These are phyloP conservation scores for Coemansia sp. DNA, from an alignment of 192 early-diverging fungal genomes.

Conservation along the genomic window DNA sequence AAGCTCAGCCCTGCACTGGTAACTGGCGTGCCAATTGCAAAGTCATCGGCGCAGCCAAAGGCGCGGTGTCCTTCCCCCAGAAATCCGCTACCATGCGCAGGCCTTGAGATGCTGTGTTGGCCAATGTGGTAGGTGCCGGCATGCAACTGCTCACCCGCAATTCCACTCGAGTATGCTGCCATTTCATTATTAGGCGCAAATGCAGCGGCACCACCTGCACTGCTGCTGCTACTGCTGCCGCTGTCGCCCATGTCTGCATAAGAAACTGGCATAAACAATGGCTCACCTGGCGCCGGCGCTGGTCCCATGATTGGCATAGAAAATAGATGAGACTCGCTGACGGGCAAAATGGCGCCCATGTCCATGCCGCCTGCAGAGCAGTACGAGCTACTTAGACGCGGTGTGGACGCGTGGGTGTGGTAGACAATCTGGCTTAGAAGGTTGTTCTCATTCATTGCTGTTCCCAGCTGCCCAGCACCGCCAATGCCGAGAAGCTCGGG, in stretches of 20 bases:
- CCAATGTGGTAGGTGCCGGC: neutral
- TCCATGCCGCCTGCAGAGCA: neutral
- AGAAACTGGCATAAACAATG: conserved; percentile 23
- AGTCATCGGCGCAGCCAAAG: neutral
- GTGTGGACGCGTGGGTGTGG: neutral
- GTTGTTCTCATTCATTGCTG: neutral
- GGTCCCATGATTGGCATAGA: conserved; percentile 31
- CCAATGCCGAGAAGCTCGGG: conserved; percentile 9
- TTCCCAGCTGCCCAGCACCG: neutral
- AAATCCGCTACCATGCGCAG: neutral
- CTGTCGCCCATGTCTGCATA: conserved; percentile 29
- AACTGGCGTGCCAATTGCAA: neutral
- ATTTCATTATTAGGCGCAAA: conserved; percentile 12
- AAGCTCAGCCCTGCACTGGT: neutral
- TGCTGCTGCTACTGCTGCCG: neutral
- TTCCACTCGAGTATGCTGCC: neutral
- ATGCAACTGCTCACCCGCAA: neutral
- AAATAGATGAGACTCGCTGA: neutral
- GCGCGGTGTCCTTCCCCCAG: neutral
- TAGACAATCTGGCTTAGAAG: neutral
- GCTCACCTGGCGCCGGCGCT: conserved; percentile 19
- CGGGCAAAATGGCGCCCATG: neutral
- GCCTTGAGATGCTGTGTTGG: conserved; percentile 11
- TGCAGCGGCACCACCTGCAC: neutral
- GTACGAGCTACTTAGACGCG: neutral